Percentiles rank a stretch among this genome's conserved stretches.
These are phyloP conservation scores for Limnanthes douglasii DNA, from an alignment of 345 rosid genomes.

Conservation along the genomic window DNA sequence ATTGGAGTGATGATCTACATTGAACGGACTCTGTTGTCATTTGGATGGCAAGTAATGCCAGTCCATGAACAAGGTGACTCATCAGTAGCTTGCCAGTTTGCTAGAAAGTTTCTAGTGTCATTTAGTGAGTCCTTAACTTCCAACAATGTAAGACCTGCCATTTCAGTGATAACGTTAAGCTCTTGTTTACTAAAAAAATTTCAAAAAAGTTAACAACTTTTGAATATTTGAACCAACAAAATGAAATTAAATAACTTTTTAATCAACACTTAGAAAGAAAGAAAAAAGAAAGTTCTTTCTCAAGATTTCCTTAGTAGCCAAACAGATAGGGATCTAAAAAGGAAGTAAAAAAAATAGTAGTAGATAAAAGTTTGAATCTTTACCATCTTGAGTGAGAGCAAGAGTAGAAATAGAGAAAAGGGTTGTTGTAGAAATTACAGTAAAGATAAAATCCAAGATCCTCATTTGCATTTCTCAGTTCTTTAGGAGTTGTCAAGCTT, in stretches of 20 bases:
- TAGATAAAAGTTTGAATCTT: neutral
- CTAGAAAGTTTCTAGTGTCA: constrained; percentile 52
- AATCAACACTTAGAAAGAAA: no score
- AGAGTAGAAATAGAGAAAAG: constrained; percentile 19
- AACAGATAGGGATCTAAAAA: neutral
- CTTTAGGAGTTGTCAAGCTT: no score
- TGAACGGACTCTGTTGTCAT: constrained; percentile 55
- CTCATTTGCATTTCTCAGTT: constrained; percentile 18
- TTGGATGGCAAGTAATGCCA: constrained; percentile 63
- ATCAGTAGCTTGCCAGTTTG: constrained; percentile 63
- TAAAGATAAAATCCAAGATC: constrained; percentile 13
- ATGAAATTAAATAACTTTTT: neutral
- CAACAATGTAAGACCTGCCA: constrained; percentile 52
- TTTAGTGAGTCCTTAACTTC: constrained; percentile 58
- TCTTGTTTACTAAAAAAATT: neutral
- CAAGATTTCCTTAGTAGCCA: constrained; percentile 4
- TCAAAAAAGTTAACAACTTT: neutral
- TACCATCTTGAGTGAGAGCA: constrained; percentile 60
- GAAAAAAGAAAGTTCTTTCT: no score
- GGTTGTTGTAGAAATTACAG: constrained; percentile 17
- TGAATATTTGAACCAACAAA: neutral
- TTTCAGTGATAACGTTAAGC: constrained; percentile 6
- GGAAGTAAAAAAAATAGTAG: neutral
- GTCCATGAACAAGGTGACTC: constrained; percentile 85
- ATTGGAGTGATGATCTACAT: constrained; percentile 24